Conservation (phyloP, 345 rosid species). For the Eucalyptus urophylla region DNA sequence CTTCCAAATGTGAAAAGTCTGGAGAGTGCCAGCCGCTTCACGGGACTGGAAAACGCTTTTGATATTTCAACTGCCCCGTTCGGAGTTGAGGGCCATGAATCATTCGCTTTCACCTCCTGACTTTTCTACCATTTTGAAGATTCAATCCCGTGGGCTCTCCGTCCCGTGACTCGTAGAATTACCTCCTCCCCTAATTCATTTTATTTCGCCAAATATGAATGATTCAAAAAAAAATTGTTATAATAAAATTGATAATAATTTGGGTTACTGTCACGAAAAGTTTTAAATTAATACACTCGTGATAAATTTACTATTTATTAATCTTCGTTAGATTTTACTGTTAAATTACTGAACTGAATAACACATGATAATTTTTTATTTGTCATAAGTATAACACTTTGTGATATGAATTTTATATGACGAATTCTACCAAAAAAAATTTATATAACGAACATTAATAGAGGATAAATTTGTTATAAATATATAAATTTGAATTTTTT, state of each 20-base stretch:
- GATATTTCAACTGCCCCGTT: background rate
- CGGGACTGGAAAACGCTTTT: rapidly evolving
- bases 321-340: rapidly evolving
- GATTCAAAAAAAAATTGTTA: background rate
- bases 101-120: background rate
- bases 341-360: rapidly evolving
- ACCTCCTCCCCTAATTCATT: background rate
- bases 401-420: background rate
- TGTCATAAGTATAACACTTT: background rate
- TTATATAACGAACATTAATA: too few species aligned
- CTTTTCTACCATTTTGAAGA: background rate
- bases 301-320: too few species aligned
- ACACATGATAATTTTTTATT: too few species aligned
- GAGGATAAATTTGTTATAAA: rapidly evolving
- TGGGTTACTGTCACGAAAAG: too few species aligned
- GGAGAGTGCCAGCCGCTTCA: background rate
- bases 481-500: rapidly evolving
- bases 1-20: background rate
- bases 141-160: background rate
- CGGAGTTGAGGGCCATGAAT: background rate
- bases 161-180: background rate
- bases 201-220: too few species aligned
- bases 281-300: rapidly evolving
- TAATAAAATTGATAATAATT: too few species aligned
- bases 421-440: too few species aligned